Evolutionary conservation across 2,329 filamentous ascomycete species (phyloP), one percentile per base, ranked within the genome.

Genomic region (Arthrinium phaeospermum): DNA sequence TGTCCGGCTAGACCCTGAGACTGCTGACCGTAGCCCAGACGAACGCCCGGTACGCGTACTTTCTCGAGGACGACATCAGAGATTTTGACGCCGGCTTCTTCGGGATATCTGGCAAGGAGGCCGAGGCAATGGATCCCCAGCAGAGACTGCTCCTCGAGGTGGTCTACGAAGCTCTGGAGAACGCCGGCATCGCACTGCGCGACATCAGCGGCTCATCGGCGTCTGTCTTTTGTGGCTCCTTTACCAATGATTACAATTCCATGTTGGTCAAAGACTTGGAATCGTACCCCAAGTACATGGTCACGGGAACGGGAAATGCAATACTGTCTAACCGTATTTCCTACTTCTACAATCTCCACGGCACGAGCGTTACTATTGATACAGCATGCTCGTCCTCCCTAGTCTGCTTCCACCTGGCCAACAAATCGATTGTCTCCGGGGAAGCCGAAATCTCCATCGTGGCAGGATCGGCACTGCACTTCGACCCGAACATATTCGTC

Each of bases 381-480:
- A 73, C 72, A 10, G 72, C 69, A 3, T 73, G 72, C 49, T 73
- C 70, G 2, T 51, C 61, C 8, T 46, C 41, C 19, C 22, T 73
- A 16, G 67, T 69, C 24, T 69, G 69, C 7, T 24, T 73, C 27
- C 64, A 73, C 41, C 47, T 67, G 69, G 45, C 3, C 70, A 70
- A 19, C 64, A 71, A 44, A 45, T 30, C 27, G 27, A 30, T 30
- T 30, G 27, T 4, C 27, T 30, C 27, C 27, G 27, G 27, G 27
- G 27, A 30, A 30, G 27, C 27, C 27, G 27, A 30, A 2, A 30
- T 30, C 27, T 30, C 27, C 27, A 30, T 30, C 27, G 27, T 30
- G 2, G 27, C 27, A 30, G 27, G 27, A 2, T 30, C 27, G 27
- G 27, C 27, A 30, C 27, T 30, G 27, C 27, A 30, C 27, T 30